A percentile compares a stretch with the other conserved stretches of the same genome.
phyloP scores from a whole-genome alignment of 495 filamentous ascomycete genomes.

The Hypomontagnella monticulosa region DNA sequence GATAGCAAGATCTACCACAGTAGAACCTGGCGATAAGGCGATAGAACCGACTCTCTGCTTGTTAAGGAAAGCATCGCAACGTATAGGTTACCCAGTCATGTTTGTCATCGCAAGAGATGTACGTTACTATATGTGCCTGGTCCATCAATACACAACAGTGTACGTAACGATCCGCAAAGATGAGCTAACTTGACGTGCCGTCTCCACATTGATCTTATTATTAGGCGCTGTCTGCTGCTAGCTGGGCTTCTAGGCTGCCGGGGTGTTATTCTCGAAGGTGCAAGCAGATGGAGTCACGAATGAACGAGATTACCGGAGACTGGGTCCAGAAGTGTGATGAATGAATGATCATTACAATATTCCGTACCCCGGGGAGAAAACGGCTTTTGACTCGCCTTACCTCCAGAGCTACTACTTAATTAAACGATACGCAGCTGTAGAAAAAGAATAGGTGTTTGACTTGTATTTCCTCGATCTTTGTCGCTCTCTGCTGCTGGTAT shows the following conservation, averaged over 20 bases:
- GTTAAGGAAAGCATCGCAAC: slow-evolving; percentile 22
- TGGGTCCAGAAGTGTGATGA: slow-evolving; percentile 29
- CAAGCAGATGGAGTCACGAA: slow-evolving; percentile 18
- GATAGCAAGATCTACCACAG: slow-evolving; percentile 27
- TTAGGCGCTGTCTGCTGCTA: slow-evolving; percentile 8
- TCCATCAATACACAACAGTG: not conserved
- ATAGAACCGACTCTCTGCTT: slow-evolving; percentile 10
- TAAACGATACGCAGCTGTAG: slow-evolving; percentile 11
- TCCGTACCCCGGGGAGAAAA: slow-evolving; percentile 5
- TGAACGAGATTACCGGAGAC: slow-evolving; percentile 31
- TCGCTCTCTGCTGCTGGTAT: slow-evolving; percentile 7
- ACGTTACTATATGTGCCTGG: not conserved
- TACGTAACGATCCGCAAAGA: slow-evolving; percentile 11
- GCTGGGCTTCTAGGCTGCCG: slow-evolving; percentile 13
- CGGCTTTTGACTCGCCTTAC: slow-evolving; percentile 14
- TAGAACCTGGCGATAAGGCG: slow-evolving; percentile 7
- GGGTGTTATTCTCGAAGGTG: slow-evolving; percentile 13
- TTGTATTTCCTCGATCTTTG: slow-evolving; percentile 4
- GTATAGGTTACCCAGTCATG: not conserved
- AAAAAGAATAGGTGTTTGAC: not conserved
- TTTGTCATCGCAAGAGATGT: not conserved
- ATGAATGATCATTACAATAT: slow-evolving; percentile 11
- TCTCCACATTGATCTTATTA: slow-evolving; percentile 22
- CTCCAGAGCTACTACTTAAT: slow-evolving; percentile 35
- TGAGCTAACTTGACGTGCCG: slow-evolving; percentile 10